Conservation (phyloP, 1,139 yeast genomes). For the Lodderomyces metapsilosis region DNA sequence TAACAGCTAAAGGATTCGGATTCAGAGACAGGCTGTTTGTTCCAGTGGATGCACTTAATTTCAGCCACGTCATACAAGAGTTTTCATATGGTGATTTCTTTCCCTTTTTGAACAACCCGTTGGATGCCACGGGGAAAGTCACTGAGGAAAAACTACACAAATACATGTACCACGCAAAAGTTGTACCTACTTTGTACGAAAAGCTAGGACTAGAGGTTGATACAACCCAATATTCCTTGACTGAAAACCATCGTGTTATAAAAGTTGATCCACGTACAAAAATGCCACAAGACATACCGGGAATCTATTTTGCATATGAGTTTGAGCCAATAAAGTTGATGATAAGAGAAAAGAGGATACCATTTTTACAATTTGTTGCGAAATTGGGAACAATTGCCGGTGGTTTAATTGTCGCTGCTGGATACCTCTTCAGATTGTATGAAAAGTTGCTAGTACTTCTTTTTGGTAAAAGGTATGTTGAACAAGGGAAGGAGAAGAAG, state of each 20-base stretch:
- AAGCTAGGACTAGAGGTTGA: conserved; percentile 70
- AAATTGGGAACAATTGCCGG: conserved; percentile 80
- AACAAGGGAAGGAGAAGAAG: conserved; percentile 55
- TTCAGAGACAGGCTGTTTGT: conserved; percentile 48
- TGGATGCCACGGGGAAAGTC: conserved; percentile 68
- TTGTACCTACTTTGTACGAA: conserved; percentile 79
- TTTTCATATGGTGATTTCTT: conserved; percentile 89
- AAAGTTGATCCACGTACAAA: conserved; percentile 22
- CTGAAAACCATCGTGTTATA: conserved; percentile 44
- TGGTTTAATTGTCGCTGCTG: conserved; percentile 60
- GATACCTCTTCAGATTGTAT: conserved; percentile 43
- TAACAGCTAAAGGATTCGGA: conserved; percentile 74
- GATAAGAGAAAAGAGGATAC: conserved; percentile 67
- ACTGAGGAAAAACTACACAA: conserved; percentile 45
- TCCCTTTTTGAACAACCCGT: conserved; percentile 82
- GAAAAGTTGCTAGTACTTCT: conserved; percentile 45
- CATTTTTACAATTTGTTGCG: conserved; percentile 76
- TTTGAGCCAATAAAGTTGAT: conserved; percentile 82
- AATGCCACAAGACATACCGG: conserved; percentile 53
- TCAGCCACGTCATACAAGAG: conserved; percentile 83
- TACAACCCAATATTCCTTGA: conserved; percentile 85
- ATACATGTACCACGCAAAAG: conserved; percentile 67
- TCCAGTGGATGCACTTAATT: conserved; percentile 56
- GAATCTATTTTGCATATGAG: conserved; percentile 79
- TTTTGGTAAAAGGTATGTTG: conserved; percentile 52